Base-by-base conservation (phyloP, 2,329 filamentous ascomycete species). In the Aspergillus pseudoviridinutans region DNA sequence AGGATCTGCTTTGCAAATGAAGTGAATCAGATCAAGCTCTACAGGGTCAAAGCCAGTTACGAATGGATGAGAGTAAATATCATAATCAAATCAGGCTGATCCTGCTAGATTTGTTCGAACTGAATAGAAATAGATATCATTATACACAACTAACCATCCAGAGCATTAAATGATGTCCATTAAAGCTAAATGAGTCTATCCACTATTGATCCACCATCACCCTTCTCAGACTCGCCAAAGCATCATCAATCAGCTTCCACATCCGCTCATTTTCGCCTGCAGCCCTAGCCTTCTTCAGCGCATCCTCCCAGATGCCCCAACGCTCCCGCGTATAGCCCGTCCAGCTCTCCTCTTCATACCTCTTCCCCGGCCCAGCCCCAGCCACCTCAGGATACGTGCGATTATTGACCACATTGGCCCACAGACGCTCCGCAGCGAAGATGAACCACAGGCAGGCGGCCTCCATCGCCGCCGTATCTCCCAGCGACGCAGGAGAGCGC, bases 381-480 rank as follows among this genome's bases (percentile, higher is more conserved):
- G 32, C 14, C 32, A 1, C 32, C 14, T 7, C 14, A 17, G 14
- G 14, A 38, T 38, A 38, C 14, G 14, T 17, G 32, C 32, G 32
- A 38, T 38, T 7, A 17, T 38, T 17, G 14, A 38, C 4, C 14
- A 14, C 32, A 38, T 63, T 60, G 3, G 53, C 35, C 59, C 55
- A 58, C 29, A 63, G 50, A 24, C 56, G 38, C 22, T 61, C 54
- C 6, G 53, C 53, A 28, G 50, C 56, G 28, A 59, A 58, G 32
- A 63, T 60, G 29, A 64, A 58, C 61, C 61, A 64, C 44, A 38
- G 24, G 20, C 59, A 63, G 22, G 61, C 51, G 24, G 59, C 61
- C 42, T 53, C 56, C 54, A 61, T 55, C 12, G 57, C 59, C 24
- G 57, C 55, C 7, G 57, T 60, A 46, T 38, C 32, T 17, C 32